Conservation (phyloP, 2,329 filamentous ascomycete species). For the Aspergillus felis region DNA sequence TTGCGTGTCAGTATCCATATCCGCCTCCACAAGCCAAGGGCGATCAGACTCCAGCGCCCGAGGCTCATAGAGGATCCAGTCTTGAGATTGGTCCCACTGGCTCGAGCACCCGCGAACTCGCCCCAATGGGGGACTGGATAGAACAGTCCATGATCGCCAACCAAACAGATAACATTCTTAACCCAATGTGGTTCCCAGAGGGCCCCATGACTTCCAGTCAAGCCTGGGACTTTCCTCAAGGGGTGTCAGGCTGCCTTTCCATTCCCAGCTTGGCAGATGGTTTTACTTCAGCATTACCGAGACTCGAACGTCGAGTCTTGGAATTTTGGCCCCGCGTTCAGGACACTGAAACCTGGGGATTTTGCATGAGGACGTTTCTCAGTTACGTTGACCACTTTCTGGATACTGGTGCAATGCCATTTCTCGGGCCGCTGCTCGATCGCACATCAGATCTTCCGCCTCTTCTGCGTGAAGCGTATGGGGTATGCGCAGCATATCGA, state of each 20-base stretch:
- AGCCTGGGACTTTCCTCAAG: neutral
- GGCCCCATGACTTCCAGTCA: neutral
- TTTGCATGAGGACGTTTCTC: neutral
- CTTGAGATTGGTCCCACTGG: neutral
- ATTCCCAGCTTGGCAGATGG: neutral
- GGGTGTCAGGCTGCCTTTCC: neutral
- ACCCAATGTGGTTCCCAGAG: neutral
- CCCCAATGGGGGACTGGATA: neutral
- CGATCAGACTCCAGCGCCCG: neutral
- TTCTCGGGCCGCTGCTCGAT: neutral
- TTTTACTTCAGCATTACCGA: neutral
- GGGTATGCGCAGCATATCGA: conserved; percentile 3
- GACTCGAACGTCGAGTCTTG: conserved; percentile 2
- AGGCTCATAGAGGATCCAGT: neutral
- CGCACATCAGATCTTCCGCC: neutral
- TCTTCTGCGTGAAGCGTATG: neutral
- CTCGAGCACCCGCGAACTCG: neutral
- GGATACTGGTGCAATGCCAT: neutral
- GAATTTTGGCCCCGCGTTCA: conserved; percentile 5
- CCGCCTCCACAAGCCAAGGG: neutral
- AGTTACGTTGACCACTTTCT: neutral
- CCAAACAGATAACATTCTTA: neutral
- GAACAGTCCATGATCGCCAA: neutral
- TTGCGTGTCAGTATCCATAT: conserved; percentile 3
- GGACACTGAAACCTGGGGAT: conserved; percentile 1